phyloP scores from a whole-genome alignment of 495 filamentous ascomycete species.

The Sordaria brevicollis region DNA sequence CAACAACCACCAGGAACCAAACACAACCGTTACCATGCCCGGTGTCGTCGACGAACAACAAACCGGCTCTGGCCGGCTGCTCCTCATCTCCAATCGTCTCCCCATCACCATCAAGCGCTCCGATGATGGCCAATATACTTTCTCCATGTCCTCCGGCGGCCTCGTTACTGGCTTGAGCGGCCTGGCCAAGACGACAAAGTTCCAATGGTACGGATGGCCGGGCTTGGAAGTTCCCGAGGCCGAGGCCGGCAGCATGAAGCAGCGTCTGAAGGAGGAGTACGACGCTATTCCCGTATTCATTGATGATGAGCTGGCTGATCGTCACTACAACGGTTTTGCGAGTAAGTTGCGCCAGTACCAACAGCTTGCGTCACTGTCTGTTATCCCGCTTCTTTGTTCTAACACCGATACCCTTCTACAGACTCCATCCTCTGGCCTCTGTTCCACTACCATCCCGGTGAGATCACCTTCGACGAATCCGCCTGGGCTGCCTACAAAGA shows the following conservation, averaged over 20 bases:
- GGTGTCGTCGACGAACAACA: slow-evolving; percentile 8
- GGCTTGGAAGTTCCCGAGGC: slow-evolving; percentile 72
- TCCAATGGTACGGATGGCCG: slow-evolving; percentile 98
- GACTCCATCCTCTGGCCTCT: slow-evolving; percentile 93
- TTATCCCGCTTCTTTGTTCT: background rate
- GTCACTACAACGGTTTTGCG: slow-evolving; percentile 79
- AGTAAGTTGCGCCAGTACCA: slow-evolving; percentile 46
- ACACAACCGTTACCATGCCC: slow-evolving; percentile 18
- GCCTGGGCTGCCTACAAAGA: slow-evolving; percentile 80
- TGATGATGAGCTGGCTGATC: slow-evolving; percentile 66
- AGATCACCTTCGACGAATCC: slow-evolving; percentile 81
- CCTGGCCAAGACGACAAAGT: slow-evolving; percentile 79
- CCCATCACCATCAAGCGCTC: slow-evolving; percentile 91
- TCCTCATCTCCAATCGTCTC: slow-evolving; percentile 86
- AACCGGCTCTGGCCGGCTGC: slow-evolving; percentile 38
- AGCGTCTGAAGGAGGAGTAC: slow-evolving; percentile 62
- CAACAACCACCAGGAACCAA: background rate
- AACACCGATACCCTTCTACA: slow-evolving; percentile 21
- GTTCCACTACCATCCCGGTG: slow-evolving; percentile 91
- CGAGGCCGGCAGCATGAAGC: slow-evolving; percentile 53
- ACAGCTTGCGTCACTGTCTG: background rate
- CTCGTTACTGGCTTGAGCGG: slow-evolving; percentile 86
- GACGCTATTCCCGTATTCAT: slow-evolving; percentile 68
- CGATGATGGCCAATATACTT: slow-evolving; percentile 68
- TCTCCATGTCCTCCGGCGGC: slow-evolving; percentile 91